Base-by-base conservation (phyloP, 495 filamentous ascomycete species). In the Sabuloglossum arenarium region DNA sequence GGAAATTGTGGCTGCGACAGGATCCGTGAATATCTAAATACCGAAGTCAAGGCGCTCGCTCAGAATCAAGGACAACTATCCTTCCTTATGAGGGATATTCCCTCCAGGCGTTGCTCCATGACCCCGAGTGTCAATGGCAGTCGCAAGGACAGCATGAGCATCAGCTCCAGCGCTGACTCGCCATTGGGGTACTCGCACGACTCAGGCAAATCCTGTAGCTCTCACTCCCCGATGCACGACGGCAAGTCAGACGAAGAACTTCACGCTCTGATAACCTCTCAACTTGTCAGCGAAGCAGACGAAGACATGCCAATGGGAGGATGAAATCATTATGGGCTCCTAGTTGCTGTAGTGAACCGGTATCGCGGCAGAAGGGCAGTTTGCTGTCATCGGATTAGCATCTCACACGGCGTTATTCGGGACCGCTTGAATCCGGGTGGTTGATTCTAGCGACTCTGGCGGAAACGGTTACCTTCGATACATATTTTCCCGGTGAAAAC, bases 1-100 rank as follows among this genome's bases (percentile, higher is more conserved):
- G 63, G 60, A 0, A 68, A 62, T 10, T 74, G 72, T 60, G 64
- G 61, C 30, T 74, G 68, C 37, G 51, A 57, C 10, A 57, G 58
- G 29, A 68, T 67, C 30, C 57, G 62, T 14, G 60, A 63, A 28
- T 67, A 67, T 28, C 59, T 67, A 19, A 45, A 59, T 51, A 62
- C 61, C 31, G 65, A 67, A 45, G 65, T 54, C 57, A 54, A 46
- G 16, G 32, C 58, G 19, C 57, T 59, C 12, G 34, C 57, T 23
- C 57, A 47, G 39, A 47, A 43, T 21, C 55, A 51, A 30, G 47
- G 47, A 29, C 47, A 51, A n/a, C 47, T 51, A 12, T 28, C 47
- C 47, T 51, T 28, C 24, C 12, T 51, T 21, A 51, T 51, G 47
- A 51, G 47, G 47, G 47, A 51, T 9, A 51, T 51, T 29, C 47